Conservation (phyloP, 257 asterid species). For the Ligustrum vulgare region DNA sequence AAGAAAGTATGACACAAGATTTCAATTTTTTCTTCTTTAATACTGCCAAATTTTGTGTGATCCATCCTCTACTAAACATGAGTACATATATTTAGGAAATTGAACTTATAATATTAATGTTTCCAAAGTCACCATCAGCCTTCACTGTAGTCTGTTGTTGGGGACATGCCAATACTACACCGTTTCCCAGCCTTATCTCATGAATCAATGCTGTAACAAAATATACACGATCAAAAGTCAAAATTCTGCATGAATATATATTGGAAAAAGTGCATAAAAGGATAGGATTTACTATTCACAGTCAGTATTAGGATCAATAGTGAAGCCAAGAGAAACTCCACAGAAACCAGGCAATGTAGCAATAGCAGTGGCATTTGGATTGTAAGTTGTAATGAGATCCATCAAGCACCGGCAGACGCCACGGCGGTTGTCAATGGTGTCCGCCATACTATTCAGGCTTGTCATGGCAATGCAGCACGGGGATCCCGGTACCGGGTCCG, state of each 20-base stretch:
- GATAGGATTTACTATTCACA: conserved; percentile 61
- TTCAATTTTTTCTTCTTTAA: background rate
- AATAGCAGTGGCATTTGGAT: conserved; percentile 77
- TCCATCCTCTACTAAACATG: background rate
- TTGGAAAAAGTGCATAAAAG: background rate
- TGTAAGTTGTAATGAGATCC: conserved; percentile 49
- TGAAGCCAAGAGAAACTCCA: conserved; percentile 84
- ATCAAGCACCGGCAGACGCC: conserved; percentile 72
- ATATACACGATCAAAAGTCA: background rate
- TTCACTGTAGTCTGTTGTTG: conserved; percentile 6
- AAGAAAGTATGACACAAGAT: background rate
- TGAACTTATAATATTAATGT: background rate
- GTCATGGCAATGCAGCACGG: conserved; percentile 87
- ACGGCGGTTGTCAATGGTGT: conserved; percentile 49
- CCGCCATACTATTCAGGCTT: conserved; percentile 49
- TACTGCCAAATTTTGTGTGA: background rate
- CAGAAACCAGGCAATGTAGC: conserved; percentile 94
- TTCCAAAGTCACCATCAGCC: conserved; percentile 11
- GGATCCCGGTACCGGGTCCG: conserved; percentile 73
- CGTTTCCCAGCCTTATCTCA: conserved; percentile 16
- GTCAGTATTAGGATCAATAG: conserved; percentile 75
- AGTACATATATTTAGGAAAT: background rate
- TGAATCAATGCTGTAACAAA: conserved; percentile 45
- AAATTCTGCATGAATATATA: background rate
- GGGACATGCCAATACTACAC: background rate